Conservation (phyloP, 345 rosid species). For the Populus simonii region DNA sequence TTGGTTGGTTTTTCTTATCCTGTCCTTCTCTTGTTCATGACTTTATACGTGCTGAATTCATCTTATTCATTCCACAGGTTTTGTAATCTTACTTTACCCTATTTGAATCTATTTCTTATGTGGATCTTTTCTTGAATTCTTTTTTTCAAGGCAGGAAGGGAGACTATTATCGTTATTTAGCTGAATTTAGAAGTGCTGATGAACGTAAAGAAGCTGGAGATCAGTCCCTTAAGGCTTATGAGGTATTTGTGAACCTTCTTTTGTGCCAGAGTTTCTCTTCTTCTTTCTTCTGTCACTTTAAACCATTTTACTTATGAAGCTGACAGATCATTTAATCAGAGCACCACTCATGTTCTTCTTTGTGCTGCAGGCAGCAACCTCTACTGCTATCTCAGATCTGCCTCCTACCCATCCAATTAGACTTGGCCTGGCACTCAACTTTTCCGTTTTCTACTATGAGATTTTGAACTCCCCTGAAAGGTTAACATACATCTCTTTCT, state of each 20-base stretch:
- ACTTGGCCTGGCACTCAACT: constrained; percentile 47
- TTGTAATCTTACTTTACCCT: neutral
- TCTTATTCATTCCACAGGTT: neutral
- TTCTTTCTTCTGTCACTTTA: neutral
- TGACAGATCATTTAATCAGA: neutral
- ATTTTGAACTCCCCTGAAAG: constrained; percentile 43
- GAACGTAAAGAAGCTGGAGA: constrained; percentile 57
- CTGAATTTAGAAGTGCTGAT: constrained; percentile 44
- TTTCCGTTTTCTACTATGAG: constrained; percentile 49
- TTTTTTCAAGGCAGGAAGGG: constrained; percentile 42
- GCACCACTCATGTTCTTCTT: neutral
- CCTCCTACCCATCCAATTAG: constrained; percentile 48
- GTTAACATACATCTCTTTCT: neutral
- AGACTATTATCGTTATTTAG: constrained; percentile 52
- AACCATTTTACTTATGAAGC: neutral
- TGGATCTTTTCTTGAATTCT: constrained; percentile 4
- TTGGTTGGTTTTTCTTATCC: neutral
- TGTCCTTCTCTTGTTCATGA: neutral
- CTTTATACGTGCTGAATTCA: neutral
- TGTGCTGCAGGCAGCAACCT: constrained; percentile 42
- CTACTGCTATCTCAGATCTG: constrained; percentile 30
- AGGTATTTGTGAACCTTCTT: constrained; percentile 22
- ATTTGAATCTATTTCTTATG: neutral
- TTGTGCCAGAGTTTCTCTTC: neutral
- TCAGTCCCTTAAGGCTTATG: constrained; percentile 55